Conservation (phyloP, 2,329 filamentous ascomycete species). For the Curvularia sp. region DNA sequence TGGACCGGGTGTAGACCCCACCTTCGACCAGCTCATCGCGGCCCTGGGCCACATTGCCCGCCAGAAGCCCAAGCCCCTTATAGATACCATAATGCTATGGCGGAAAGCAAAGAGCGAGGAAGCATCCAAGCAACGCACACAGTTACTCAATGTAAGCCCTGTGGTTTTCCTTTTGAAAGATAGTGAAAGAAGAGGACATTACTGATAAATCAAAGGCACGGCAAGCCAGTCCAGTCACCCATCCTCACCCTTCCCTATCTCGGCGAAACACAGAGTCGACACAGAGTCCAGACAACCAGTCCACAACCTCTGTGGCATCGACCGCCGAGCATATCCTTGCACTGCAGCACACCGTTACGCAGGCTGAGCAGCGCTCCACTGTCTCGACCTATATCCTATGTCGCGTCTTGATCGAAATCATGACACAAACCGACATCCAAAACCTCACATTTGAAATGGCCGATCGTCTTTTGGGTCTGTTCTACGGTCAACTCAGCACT, state of each 20-base stretch:
- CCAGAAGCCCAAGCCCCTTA: conserved; percentile 90
- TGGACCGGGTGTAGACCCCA: conserved; percentile 83
- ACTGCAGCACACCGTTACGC: conserved; percentile 73
- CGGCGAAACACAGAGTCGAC: conserved; percentile 49
- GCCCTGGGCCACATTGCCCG: conserved; percentile 94
- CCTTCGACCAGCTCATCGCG: conserved; percentile 92
- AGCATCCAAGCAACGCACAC: conserved; percentile 57
- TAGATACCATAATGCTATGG: conserved; percentile 98
- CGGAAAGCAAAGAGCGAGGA: conserved; percentile 94
- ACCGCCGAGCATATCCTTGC: conserved; percentile 48
- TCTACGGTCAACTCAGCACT: conserved; percentile 92
- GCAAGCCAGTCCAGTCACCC: conserved; percentile 34
- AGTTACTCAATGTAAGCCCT: conserved; percentile 42
- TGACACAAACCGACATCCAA: conserved; percentile 83
- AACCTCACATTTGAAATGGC: conserved; percentile 91
- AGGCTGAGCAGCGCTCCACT: conserved; percentile 87
- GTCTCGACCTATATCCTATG: conserved; percentile 97
- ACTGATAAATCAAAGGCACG: conserved; percentile 39
- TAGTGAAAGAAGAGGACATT: background rate
- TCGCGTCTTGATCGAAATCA: conserved; percentile 90
- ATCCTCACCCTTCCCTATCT: conserved; percentile 35
- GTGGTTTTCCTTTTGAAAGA: background rate
- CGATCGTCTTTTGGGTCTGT: conserved; percentile 90
- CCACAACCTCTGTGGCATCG: conserved; percentile 34
- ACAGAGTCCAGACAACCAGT: conserved; percentile 38